Base-by-base conservation (phyloP, 2,329 filamentous ascomycete genomes). In the Curvularia lunata region DNA sequence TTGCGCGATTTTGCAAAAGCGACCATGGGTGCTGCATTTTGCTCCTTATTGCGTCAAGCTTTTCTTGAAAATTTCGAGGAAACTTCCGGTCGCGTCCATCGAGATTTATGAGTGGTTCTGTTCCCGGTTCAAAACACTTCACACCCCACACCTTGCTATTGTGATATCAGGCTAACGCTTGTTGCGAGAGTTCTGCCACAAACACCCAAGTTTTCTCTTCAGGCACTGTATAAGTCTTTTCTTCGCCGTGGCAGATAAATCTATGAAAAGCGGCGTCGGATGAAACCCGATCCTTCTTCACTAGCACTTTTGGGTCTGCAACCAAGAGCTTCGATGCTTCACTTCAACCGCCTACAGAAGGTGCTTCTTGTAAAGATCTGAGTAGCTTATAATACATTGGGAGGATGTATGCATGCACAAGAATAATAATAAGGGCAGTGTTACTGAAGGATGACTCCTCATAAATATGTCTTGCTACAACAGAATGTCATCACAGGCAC, bases 301-400 rank as follows among this genome's bases (percentile, higher is more conserved):
- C 57, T 74, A 70, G 70, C 69, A 54, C 6, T 67, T 66, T 13
- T 46, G 64, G 8, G 56, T 71, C 9, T 66, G 69, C 59, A 67
- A 64, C 10, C 68, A 71, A 50, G 48, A 65, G 8, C 56, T 73
- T 4, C 66, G 68, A 43, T 63, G 65, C 16, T 58, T 58, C 4
- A 70, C 73, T 13, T 51, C 69, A 6, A 72, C 71, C 16, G 67
- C 70, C 1, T 73, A 71, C 54, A 65, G 67, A 25, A 72, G 69
- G 30, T 59, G 69, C 2, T 70, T 73, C 46, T 65, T 74, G 62
- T 63, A 72, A 34, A 65, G 65, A 3, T 62, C 72, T n/a, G 71
- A 72, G 21, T 67, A 63, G 3, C 68, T 67, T 3, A 53, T 69
- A 0, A 61, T 72, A 19, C 64, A 69, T 6, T 51, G 68, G 2